Evolutionary conservation across 106 monocot species (phyloP).

Genomic region (Phalaenopsis aphrodite): DNA sequence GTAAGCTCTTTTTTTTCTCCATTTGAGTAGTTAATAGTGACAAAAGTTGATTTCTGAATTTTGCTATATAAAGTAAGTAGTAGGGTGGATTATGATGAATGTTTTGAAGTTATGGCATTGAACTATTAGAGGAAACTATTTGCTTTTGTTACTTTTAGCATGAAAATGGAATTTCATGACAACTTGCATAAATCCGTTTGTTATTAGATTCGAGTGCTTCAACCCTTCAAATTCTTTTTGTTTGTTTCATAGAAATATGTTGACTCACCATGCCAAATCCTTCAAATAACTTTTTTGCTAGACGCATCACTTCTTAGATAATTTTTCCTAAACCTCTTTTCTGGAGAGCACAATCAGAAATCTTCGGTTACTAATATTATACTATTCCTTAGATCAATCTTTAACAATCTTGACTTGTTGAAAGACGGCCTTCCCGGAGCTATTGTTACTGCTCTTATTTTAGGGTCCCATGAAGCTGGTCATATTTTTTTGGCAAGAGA

Average conservation of each 20-base stretch:
- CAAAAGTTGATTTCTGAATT: too few relatives aligned
- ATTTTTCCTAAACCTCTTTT: background rate
- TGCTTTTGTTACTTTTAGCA: background rate
- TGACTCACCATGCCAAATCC: background rate
- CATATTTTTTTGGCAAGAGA: constrained; percentile 77
- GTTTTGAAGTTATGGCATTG: background rate
- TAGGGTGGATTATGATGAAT: too few relatives aligned
- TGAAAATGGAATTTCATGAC: background rate
- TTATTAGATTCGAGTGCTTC: background rate
- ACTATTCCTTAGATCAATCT: constrained; percentile 47
- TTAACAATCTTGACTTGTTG: constrained; percentile 79
- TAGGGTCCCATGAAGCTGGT: constrained; percentile 69
- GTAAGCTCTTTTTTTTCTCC: too few relatives aligned
- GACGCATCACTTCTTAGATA: background rate
- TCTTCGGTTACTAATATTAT: background rate
- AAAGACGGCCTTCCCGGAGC: constrained; percentile 84
- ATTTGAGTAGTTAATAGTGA: too few relatives aligned
- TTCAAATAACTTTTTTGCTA: background rate
- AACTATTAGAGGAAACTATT: background rate
- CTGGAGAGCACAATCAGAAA: background rate
- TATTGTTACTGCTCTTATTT: constrained; percentile 54
- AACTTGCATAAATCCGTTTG: background rate
- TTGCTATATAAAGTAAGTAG: too few relatives aligned
- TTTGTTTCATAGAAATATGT: too few relatives aligned
- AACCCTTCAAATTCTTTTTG: background rate